Evolutionary conservation across 805 yeast genomes (phyloP), one percentile per base, ranked within the genome.

Genomic region (Vanderwaltozyma yarrowii): DNA sequence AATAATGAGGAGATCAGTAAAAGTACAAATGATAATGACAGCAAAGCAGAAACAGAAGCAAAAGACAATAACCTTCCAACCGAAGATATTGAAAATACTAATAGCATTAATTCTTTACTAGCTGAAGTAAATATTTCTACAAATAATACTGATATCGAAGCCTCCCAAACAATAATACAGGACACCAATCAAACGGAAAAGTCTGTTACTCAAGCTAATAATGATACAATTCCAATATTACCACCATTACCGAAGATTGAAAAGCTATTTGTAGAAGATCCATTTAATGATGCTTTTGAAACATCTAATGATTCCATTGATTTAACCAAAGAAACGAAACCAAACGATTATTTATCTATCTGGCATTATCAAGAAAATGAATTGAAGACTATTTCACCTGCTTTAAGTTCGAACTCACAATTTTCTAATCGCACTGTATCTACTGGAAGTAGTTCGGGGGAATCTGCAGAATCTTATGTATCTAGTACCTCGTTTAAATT

Each of bases 361-460:
- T 58, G 63, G 63, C 62, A 55, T 38, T 42, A 39, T 11, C 63
- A 58, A 34, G 58, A 55, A 33, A 38, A 38, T n/a, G 32, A 19
- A 13, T 39, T 12, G 38, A 43, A 43, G 13, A 23, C 36, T 2
- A 13, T 35, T 8, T 54, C 61, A 4, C 60, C 61, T 10, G 47
- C 50, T 7, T 26, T 44, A 1, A 47, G 52, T 30, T 17, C 47
- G 5, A 50, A 54, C 32, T 54, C 59, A 1, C 56, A 53, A 33
- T 54, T 56, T 39, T 45, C 55, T 10, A 41, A 47, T 13, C 46
- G 39, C n/a, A 45, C 52, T 7, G 36, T 33, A 13, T 45, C 54
- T 2, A 44, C 51, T 4, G 43, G 23, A 20, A 32, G 31, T 47
- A 50, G 38, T 48, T 26, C 40, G 5, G 14, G 9, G 6, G 27